Evolutionary conservation across 352 stramenopile genomes (phyloP), one percentile per base, ranked within the genome.

Genomic region (Phytophthora hibernalis): DNA sequence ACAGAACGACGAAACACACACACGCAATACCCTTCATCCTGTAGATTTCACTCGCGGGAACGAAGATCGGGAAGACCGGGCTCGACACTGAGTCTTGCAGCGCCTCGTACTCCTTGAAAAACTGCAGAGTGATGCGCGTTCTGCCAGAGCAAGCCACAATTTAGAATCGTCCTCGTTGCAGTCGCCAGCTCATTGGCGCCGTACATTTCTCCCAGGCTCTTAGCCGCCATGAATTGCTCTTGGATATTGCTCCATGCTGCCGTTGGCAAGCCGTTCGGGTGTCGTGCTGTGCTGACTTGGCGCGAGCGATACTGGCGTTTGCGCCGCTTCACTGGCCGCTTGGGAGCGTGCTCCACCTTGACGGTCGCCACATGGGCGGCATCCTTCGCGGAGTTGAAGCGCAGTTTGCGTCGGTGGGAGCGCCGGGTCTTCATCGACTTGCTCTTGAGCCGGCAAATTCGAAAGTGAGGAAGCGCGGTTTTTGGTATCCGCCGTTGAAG

Each of bases 1-100:
- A 16, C n/a, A 65, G 47, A 40, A 65, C 21, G 38, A 54, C 16
- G 22, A 37, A 45, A 51, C n/a, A 53, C n/a, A 53, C n/a, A 44
- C 24, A 71, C 10, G 20, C 18, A 62, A 51, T 72, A 90, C 83
- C 76, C 28, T 91, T 73, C 76, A 91, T 88, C 54, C 54, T 77
- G 70, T 91, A 91, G 40, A 90, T 79, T 28, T 90, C 85, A 40
- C 68, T 87, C 8, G 82, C 70, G 8, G 79, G 72, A 8, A 93
- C 65, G 5, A 80, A 53, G 24, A 90, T 78, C 0, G 82, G 83
- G 31, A 83, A 87, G 13, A 59, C 50, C 3, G 62, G 53, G 5
- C 9, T 38, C 0, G 51, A 30, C n/a, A 28, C 48, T 18, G 59
- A 56, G 38, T 47, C 50, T 33, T 83, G 76, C 7, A 79, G 44